Conservation (phyloP, 306 rosid genomes). For the Cicer bijugum region DNA sequence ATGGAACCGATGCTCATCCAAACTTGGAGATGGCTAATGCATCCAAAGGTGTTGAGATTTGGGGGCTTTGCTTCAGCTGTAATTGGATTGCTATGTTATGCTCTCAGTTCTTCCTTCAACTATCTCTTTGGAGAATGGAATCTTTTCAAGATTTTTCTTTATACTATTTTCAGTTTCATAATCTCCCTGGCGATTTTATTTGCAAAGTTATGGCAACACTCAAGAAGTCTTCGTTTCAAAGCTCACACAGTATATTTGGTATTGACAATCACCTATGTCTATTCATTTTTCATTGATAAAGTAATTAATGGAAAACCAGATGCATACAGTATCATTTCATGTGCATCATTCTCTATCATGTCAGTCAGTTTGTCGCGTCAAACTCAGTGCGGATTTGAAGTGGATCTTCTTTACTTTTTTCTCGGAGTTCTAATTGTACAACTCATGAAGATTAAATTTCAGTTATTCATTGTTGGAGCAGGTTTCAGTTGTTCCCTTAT, state of each 20-base stretch:
- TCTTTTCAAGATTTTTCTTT: neutral
- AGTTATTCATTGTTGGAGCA: slow-evolving; percentile 3
- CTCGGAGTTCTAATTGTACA: slow-evolving; percentile 7
- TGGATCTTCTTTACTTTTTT: slow-evolving; percentile 29
- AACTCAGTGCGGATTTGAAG: slow-evolving; percentile 26
- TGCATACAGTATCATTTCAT: neutral
- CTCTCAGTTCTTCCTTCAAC: slow-evolving; percentile 33
- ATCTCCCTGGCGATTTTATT: neutral
- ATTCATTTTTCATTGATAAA: neutral
- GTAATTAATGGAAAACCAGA: slow-evolving; percentile 30
- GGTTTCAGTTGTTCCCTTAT: slow-evolving; percentile 18
- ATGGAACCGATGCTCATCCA: neutral
- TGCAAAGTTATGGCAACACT: neutral
- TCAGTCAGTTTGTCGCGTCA: neutral
- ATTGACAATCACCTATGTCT: neutral
- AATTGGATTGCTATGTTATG: slow-evolving; percentile 10
- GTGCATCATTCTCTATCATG: slow-evolving; percentile 35
- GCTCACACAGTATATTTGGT: neutral
- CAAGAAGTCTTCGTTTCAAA: neutral
- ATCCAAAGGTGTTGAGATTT: neutral
- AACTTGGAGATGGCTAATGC: neutral
- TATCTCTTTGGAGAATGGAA: slow-evolving; percentile 12
- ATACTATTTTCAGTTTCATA: neutral
- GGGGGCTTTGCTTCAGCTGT: neutral
- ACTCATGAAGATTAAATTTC: slow-evolving; percentile 31